A percentile compares a stretch with the other conserved stretches of the same genome.
phyloP scores from a whole-genome alignment of 2,329 filamentous ascomycete species.

The Cladosporium sp. region DNA sequence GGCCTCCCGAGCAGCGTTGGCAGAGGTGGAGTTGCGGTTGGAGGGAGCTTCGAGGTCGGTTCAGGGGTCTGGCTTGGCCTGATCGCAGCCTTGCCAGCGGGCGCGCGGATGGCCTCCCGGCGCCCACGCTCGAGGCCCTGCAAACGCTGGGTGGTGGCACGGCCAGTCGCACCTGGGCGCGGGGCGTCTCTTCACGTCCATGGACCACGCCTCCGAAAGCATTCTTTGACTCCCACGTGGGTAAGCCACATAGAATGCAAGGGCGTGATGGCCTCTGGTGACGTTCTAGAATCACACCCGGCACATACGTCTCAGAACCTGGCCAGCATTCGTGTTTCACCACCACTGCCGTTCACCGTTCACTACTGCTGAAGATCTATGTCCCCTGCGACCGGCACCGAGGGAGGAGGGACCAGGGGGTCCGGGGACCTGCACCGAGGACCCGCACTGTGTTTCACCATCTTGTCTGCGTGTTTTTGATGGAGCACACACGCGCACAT shows the following conservation, averaged over 20 bases:
- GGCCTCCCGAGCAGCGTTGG: not conserved
- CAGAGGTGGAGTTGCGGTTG: conserved; percentile 4
- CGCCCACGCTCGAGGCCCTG: not conserved
- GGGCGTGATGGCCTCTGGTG: no score
- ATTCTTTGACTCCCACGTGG: no score
- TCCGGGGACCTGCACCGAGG: not conserved
- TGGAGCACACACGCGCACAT: no score
- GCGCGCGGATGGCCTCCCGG: no score
- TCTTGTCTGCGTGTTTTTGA: not conserved
- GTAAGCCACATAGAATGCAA: no score
- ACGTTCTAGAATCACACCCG: no score
- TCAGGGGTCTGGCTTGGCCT: conserved; percentile 6
- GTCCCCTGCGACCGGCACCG: not conserved
- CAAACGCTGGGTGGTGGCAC: not conserved
- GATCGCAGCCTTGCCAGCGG: not conserved
- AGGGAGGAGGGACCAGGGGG: not conserved
- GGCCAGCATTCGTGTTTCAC: not conserved
- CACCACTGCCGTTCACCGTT: not conserved
- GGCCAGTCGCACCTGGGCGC: not conserved
- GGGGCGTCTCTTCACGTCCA: no score
- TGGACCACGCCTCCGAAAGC: no score
- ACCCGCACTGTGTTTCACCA: not conserved
- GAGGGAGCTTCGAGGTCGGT: not conserved
- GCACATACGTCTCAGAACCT: no score
- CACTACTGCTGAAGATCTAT: not conserved